A percentile compares a stretch with the other conserved stretches of the same genome.
phyloP scores from a whole-genome alignment of 2,329 filamentous ascomycete genomes.

The Ascochyta lentis region DNA sequence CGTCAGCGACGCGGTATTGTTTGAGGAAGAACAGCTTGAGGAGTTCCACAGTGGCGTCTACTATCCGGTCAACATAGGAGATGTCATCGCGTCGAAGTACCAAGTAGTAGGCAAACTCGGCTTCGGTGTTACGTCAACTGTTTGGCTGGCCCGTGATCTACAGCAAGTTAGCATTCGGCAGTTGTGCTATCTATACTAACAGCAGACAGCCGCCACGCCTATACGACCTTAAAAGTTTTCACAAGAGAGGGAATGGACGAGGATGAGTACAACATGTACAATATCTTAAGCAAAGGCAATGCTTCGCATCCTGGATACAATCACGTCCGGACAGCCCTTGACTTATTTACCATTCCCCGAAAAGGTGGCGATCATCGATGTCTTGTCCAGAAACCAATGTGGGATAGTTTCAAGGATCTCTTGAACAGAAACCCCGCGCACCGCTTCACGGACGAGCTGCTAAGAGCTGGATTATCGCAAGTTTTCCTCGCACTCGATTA shows the following conservation, averaged over 20 bases:
- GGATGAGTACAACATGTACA: constrained; percentile 16
- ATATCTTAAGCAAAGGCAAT: constrained; percentile 13
- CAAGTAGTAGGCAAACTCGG: constrained; percentile 19
- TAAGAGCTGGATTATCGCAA: constrained; percentile 48
- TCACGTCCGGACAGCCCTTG: constrained; percentile 41
- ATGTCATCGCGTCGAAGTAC: constrained; percentile 16
- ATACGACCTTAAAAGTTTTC: constrained; percentile 18
- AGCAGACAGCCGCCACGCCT: constrained; percentile 8
- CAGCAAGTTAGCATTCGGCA: constrained; percentile 6
- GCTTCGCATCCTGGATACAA: constrained; percentile 37
- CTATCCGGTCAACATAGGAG: constrained; percentile 23
- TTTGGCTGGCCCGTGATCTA: constrained; percentile 26
- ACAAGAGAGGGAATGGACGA: constrained; percentile 11
- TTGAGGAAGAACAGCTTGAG: constrained; percentile 21
- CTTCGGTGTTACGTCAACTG: constrained; percentile 17
- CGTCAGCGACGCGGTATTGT: constrained; percentile 16
- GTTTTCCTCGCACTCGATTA: constrained; percentile 52
- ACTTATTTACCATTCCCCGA: constrained; percentile 40
- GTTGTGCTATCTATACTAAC: constrained; percentile 4
- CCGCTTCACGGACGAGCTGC: constrained; percentile 49
- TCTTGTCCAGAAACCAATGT: constrained; percentile 50
- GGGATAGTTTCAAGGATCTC: constrained; percentile 52
- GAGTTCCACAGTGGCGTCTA: constrained; percentile 12
- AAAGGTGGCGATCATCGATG: constrained; percentile 43
- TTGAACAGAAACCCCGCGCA: constrained; percentile 47